Conservation (phyloP, 352 stramenopile species). For the Peronospora tabacina region DNA sequence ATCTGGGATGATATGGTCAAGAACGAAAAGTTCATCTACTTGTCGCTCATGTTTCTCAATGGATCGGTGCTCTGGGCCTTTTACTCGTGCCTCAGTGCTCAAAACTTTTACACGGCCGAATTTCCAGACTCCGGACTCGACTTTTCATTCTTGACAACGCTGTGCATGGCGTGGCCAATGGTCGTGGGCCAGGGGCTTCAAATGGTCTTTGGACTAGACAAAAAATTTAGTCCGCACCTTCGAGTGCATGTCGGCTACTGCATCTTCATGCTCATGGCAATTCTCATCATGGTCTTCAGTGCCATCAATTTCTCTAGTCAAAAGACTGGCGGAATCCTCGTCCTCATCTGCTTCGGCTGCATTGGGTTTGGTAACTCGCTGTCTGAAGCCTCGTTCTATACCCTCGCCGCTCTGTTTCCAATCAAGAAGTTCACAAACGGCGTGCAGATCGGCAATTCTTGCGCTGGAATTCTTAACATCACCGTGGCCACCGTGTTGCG, state of each 20-base stretch:
- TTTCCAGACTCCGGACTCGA: conserved; percentile 41
- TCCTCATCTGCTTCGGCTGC: conserved; percentile 40
- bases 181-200: conserved; percentile 39
- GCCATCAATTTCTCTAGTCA: conserved; percentile 32
- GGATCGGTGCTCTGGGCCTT: conserved; percentile 59
- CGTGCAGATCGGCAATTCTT: conserved; percentile 52
- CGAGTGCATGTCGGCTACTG: conserved; percentile 40
- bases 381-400: conserved; percentile 48
- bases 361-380: conserved; percentile 49
- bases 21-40: conserved; percentile 46
- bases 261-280: conserved; percentile 36
- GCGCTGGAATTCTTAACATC: conserved; percentile 46
- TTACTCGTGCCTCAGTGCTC: conserved; percentile 57
- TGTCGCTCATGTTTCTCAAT: conserved; percentile 58
- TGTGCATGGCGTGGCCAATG: conserved; percentile 51
- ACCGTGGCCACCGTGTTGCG: conserved; percentile 43
- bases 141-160: conserved; percentile 57
- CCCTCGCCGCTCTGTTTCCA: conserved; percentile 46
- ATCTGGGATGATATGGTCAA: conserved; percentile 48
- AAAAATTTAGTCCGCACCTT: conserved; percentile 32
- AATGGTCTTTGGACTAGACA: conserved; percentile 50
- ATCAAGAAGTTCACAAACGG: conserved; percentile 56
- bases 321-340: conserved; percentile 34
- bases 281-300: conserved; percentile 50
- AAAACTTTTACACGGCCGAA: conserved; percentile 44